Evolutionary conservation across 768 basidiomycete species (phyloP).

Genomic region (Lactarius hatsudake): DNA sequence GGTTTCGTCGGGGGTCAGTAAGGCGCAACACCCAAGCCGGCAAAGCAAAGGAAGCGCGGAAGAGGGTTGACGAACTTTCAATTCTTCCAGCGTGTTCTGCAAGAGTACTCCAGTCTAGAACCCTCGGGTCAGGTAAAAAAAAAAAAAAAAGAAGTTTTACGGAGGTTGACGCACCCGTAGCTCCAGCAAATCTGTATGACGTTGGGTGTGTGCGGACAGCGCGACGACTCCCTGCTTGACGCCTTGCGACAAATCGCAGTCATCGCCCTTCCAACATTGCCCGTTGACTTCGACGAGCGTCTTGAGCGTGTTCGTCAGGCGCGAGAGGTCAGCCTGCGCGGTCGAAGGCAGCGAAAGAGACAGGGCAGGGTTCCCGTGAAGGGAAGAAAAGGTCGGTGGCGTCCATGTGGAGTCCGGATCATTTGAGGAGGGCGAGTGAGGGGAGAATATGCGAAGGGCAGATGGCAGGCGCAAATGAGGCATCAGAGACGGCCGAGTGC

Average conservation of each 20-base stretch:
- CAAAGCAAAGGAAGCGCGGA: background rate
- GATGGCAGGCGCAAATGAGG: constrained; percentile 66
- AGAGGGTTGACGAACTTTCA: constrained; percentile 54
- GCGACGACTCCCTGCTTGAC: constrained; percentile 68
- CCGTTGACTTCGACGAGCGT: constrained; percentile 76
- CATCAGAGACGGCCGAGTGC: constrained; percentile 56
- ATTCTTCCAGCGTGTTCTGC: constrained; percentile 67
- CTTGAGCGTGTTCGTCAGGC: constrained; percentile 78
- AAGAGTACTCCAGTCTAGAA: constrained; percentile 58
- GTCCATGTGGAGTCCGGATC: constrained; percentile 30
- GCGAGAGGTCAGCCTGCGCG: constrained; percentile 74
- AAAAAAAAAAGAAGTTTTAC: background rate
- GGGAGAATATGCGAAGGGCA: constrained; percentile 37
- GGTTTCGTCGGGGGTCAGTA: background rate
- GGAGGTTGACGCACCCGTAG: constrained; percentile 51
- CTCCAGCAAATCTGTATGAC: constrained; percentile 72
- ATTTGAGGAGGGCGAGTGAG: constrained; percentile 35
- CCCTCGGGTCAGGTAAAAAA: background rate
- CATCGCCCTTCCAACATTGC: constrained; percentile 79
- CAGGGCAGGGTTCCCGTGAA: constrained; percentile 21
- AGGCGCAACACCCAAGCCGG: background rate
- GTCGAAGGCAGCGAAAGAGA: constrained; percentile 20
- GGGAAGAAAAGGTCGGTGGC: constrained; percentile 31
- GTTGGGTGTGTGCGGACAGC: constrained; percentile 65
- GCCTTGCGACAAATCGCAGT: constrained; percentile 76